Base-by-base conservation (phyloP, 1,284 basidiomycete genomes). In the Xerocomus tenax region DNA sequence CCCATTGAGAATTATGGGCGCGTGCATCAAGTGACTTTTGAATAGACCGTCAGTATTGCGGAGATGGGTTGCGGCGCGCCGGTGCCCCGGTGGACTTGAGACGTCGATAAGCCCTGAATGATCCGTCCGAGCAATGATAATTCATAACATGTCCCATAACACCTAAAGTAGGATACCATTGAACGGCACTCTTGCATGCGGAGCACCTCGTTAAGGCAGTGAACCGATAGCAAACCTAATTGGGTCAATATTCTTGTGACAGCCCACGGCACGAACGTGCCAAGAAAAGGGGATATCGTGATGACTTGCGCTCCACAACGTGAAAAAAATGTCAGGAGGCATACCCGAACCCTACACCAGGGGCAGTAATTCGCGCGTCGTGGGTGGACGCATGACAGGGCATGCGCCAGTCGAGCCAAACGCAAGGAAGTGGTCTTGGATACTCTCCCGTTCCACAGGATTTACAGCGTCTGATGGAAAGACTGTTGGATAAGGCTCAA, bases 41-140 rank as follows among this genome's bases (percentile, higher is more conserved):
- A 21, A 28, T 10, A 18, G 9, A n/a, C 40, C 40, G 16, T 13
- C 36, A n/a, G 41, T 26, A 26, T 47, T 41, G 59, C 47, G 36
- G 26, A 47, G 29, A 44, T 23, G 18, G 23, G 28, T 44, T 44
- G n/a, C 30, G 29, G 26, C 5, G 29, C 36, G 18, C 16, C 15
- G n/a, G 29, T 28, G 16, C 25, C 21, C 18, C 7, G 16, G 36
- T 42, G 47, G 28, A 32, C 15, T 40, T 23, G 36, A 10, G 23
- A 47, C 10, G 29, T 44, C 16, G 36, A 26, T 28, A 32, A 26
- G n/a, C 16, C 19, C 30, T 39, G 26, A 39, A 43, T 32, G 42
- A 23, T 43, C 42, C 42, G 42, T 44, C 30, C 42, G 42, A n/a
- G 30, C 16, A 26, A 18, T 7, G 15, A 4, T 23, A 10, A 41